Base-by-base conservation (phyloP, 345 rosid genomes). In the Lepidium aucheri region DNA sequence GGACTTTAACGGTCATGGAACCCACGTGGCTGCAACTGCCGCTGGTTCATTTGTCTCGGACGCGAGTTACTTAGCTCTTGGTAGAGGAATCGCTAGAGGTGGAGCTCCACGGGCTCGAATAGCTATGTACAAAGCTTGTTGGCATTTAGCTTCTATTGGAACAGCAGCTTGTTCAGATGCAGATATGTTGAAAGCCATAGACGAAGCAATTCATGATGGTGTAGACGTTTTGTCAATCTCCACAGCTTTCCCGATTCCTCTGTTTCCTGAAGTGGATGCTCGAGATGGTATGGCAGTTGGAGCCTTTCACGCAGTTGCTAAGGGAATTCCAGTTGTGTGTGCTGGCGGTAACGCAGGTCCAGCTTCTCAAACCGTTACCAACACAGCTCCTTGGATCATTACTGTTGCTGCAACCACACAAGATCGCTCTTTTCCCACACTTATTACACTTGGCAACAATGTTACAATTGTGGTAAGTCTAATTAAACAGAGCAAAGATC, bases 1-100 rank as follows among this genome's bases (percentile, higher is more conserved):
- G 61, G 89, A 84, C 54, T 81, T 77, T 0, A 47, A 53, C 16
- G 90, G 90, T 24, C 91, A 86, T 30, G 96, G 91, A 4, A 82
- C 85, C 0, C 90, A 84, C 68, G 81, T 86, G 4, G 70, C 91
- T 11, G 75, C 83, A 54, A 86, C 80, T 0, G 87, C 91, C 1
- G 83, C 74, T 15, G 89, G 89, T 6, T 74, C 74, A 6, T 66
- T 65, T 15, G 84, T 82, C 38, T 13, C 33, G 3, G 80, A 78
- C 44, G 72, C 76, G 0, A 74, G 79, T 44, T 81, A 77, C 58
- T 65, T 60, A 34, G 84, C 80, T 10, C 72, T 78, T 11, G 92
- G 75, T 2, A 53, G 33, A 53, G 89, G 89, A 14, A 65, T 5
- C 0, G 81, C 80, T 15, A 68, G 74, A 70, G 85, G 91, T 0